Evolutionary conservation across 768 basidiomycete species (phyloP), one percentile per base, ranked within the genome.

Genomic region (Suillus hirtellus): DNA sequence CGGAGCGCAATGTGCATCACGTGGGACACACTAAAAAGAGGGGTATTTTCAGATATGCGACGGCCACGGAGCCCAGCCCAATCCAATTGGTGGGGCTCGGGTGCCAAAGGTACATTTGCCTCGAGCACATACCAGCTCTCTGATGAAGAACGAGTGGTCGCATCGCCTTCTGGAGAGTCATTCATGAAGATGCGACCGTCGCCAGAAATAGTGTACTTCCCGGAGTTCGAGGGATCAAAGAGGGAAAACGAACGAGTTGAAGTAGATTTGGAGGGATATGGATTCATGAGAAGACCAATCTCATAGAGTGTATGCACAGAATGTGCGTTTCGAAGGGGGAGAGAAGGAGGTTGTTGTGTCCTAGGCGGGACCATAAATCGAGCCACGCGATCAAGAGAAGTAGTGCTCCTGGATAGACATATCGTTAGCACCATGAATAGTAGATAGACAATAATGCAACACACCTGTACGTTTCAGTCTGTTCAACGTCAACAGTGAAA

Each of bases 381-480:
- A 4, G 78, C 56, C 3, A 78, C 68, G 65, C 82, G 86, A 34
- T 78, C 74, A 19, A 73, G 60, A 19, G 80, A 77, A n/a, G 80
- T 75, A 9, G 75, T 69, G 19, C 74, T 78, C 66, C 86, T 89
- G 4, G 67, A 17, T 62, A 14, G 14, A 54, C 17, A 3, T 17
- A 46, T 53, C 50, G 35, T 69, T 24, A 71, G 37, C 43, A 67
- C 55, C 66, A 24, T 49, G 37, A 37, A 54, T 15, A 15, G 49
- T 31, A 27, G 49, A 58, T 55, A 35, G 14, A 59, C 38, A 19
- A 47, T 65, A 17, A 4, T 62, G 47, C 35, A 60, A 49, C 84
- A 40, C 68, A 92, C 92, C 89, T 81, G 74, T 81, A 89, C 60
- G 80, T 80, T 69, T 94, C 92, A 46, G 77, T 74, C 65, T 95